phyloP scores from a whole-genome alignment of 108 stramenopile genomes.

The Cyclotella cryptica region DNA sequence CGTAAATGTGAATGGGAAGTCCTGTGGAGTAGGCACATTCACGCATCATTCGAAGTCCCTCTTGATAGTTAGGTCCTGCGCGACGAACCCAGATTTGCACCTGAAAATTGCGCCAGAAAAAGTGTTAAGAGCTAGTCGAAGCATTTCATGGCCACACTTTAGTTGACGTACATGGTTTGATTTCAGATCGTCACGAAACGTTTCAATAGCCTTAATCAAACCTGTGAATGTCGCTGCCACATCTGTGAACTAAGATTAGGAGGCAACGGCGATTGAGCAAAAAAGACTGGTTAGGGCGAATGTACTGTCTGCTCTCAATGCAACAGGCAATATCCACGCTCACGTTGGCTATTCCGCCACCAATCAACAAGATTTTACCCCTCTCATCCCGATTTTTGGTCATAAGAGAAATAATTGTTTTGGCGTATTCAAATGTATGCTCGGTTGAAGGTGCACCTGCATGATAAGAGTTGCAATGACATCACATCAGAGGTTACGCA shows the following conservation, averaged over 20 bases:
- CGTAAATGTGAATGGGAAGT: constrained; percentile 85
- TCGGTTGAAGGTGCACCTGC: constrained; percentile 86
- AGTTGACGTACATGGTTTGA: constrained; percentile 56
- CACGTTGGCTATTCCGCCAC: constrained; percentile 91
- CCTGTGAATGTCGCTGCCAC: constrained; percentile 95
- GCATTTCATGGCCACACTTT: background rate
- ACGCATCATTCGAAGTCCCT: constrained; percentile 87
- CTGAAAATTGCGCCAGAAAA: background rate
- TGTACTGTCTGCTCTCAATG: background rate
- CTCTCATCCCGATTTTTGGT: constrained; percentile 65
- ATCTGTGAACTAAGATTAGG: constrained; percentile 74
- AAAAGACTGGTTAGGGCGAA: background rate
- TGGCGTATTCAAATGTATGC: constrained; percentile 92
- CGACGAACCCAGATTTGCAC: constrained; percentile 88
- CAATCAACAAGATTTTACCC: constrained; percentile 89
- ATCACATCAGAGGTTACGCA: no score
- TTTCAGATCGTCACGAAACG: constrained; percentile 73
- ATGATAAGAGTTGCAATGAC: no score
- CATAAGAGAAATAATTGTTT: constrained; percentile 88
- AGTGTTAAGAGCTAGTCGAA: background rate
- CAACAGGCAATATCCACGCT: background rate
- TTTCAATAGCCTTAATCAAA: constrained; percentile 82
- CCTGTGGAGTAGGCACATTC: constrained; percentile 64
- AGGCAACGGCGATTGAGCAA: background rate
- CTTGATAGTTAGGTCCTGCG: constrained; percentile 93